Evolutionary conservation across 148 eudicot genomes (phyloP).

Genomic region (Amaranthus cruentus): DNA sequence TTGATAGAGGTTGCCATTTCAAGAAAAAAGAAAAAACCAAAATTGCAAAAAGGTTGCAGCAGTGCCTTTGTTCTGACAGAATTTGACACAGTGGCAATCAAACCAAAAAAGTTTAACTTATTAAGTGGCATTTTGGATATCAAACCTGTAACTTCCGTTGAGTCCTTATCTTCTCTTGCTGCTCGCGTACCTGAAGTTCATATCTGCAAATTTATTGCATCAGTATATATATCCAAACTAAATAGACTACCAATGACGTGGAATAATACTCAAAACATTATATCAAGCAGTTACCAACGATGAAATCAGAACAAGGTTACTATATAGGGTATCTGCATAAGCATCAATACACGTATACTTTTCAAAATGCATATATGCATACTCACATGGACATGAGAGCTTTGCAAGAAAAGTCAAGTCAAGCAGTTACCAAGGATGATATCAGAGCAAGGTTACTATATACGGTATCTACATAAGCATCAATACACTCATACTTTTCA

Average conservation of each 20-base stretch:
- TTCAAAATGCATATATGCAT: background rate
- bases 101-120: background rate
- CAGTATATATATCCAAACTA: constrained; percentile 1
- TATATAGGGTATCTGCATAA: background rate
- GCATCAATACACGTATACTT: background rate
- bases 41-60: background rate
- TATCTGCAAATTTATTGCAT: constrained; percentile 52
- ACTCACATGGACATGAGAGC: background rate
- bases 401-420: background rate
- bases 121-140: background rate
- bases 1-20: background rate
- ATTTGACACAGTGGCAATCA: background rate
- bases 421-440: constrained; percentile 3
- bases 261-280: background rate
- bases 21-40: background rate
- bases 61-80: background rate
- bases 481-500: background rate
- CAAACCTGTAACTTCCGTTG: constrained; percentile 84
- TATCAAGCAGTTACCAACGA: constrained; percentile 6
- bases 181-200: constrained; percentile 90
- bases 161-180: constrained; percentile 71
- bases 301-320: constrained; percentile 1
- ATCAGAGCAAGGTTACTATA: background rate
- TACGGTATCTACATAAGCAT: background rate
- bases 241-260: background rate